These are phyloP conservation scores for Serpula lacrymans DNA, from an alignment of 768 basidiomycete genomes.

Conservation along the genomic window DNA sequence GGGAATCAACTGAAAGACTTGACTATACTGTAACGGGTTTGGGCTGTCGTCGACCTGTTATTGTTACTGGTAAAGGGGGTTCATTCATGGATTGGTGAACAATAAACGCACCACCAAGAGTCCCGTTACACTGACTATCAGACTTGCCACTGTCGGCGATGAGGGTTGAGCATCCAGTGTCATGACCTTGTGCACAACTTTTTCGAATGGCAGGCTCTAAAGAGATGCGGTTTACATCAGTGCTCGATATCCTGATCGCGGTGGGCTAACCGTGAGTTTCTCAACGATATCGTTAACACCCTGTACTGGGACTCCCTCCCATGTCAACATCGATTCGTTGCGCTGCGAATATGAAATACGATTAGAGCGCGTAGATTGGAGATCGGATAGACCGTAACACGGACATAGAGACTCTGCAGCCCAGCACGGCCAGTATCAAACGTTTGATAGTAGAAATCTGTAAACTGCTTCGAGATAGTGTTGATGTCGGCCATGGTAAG, in stretches of 20 bases:
- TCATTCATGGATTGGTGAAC: neutral
- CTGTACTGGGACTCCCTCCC: constrained; percentile 59
- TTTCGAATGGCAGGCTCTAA: constrained; percentile 76
- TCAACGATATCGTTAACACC: constrained; percentile 57
- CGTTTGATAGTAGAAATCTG: constrained; percentile 75
- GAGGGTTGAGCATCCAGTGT: constrained; percentile 92
- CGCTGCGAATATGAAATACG: constrained; percentile 49
- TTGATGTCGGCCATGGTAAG: constrained; percentile 68
- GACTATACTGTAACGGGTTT: constrained; percentile 87
- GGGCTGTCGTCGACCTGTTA: constrained; percentile 73
- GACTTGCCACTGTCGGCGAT: constrained; percentile 46
- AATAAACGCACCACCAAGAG: constrained; percentile 56
- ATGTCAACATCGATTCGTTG: constrained; percentile 78
- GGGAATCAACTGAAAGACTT: constrained; percentile 87
- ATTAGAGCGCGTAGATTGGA: constrained; percentile 19
- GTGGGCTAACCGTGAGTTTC: constrained; percentile 62
- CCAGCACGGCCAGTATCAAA: constrained; percentile 63
- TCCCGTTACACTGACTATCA: constrained; percentile 89
- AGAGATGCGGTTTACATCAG: constrained; percentile 8
- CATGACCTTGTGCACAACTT: constrained; percentile 75
- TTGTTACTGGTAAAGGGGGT: neutral
- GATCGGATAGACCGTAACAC: constrained; percentile 19
- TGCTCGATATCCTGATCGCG: neutral
- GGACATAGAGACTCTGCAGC: constrained; percentile 73
- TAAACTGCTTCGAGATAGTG: constrained; percentile 73